Evolutionary conservation across 2,329 filamentous ascomycete genomes (phyloP).

Genomic region (Colletotrichum chrysophilum): DNA sequence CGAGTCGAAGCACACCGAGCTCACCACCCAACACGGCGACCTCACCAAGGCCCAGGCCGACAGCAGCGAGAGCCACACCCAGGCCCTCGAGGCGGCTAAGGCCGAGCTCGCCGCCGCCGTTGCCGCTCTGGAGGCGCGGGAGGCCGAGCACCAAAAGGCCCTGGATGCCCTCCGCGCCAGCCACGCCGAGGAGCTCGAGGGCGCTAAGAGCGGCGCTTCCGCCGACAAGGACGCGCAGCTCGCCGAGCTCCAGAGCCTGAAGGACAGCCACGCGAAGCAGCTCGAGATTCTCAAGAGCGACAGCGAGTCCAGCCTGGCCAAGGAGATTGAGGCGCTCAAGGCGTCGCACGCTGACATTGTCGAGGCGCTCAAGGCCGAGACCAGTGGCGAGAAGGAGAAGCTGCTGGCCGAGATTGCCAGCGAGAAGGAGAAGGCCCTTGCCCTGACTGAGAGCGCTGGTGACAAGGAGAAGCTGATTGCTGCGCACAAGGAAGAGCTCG

Average conservation of each 20-base stretch:
- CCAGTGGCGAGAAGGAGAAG: slow-evolving; percentile 42
- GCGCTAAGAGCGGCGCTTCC: slow-evolving; percentile 56
- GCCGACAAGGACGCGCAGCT: slow-evolving; percentile 54
- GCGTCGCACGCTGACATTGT: slow-evolving; percentile 48
- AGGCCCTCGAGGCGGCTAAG: slow-evolving; percentile 47
- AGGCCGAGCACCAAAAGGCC: slow-evolving; percentile 57
- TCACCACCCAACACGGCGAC: slow-evolving; percentile 36
- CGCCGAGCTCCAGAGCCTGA: slow-evolving; percentile 57
- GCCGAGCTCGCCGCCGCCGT: slow-evolving; percentile 49
- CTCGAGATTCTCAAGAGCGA: slow-evolving; percentile 49
- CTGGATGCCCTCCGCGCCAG: slow-evolving; percentile 61
- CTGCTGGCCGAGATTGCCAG: slow-evolving; percentile 36
- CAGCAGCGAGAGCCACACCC: slow-evolving; percentile 41
- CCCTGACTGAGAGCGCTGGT: slow-evolving; percentile 43
- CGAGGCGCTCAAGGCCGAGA: slow-evolving; percentile 46
- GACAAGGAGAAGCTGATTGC: slow-evolving; percentile 41
- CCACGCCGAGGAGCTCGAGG: slow-evolving; percentile 64
- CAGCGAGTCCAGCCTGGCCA: slow-evolving; percentile 41
- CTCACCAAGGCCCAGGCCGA: slow-evolving; percentile 33
- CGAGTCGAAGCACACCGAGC: slow-evolving; percentile 34
- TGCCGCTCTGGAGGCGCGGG: slow-evolving; percentile 54
- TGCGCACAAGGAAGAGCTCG: slow-evolving; percentile 35
- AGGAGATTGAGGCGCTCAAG: slow-evolving; percentile 48
- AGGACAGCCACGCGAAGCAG: slow-evolving; percentile 58
- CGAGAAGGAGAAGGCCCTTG: slow-evolving; percentile 45